Base-by-base conservation (phyloP, 208 protist species). In the Lotmaria passim region DNA sequence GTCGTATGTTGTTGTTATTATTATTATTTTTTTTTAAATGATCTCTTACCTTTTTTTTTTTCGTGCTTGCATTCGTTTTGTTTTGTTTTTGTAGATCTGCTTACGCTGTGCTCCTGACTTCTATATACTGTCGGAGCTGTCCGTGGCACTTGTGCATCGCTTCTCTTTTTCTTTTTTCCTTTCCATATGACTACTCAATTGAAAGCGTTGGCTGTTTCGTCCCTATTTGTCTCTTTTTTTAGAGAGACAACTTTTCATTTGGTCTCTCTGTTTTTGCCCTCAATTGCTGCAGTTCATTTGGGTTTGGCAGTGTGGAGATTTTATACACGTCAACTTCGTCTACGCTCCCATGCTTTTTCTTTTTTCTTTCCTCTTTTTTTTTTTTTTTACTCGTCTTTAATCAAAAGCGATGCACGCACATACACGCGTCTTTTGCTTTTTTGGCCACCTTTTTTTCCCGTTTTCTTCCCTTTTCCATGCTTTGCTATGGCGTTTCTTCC, bases 311-410 rank as follows among this genome's bases (percentile, higher is more conserved):
- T 28, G 10, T 38, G 52, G 31, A 26, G 52, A 17, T 57, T 41
- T 23, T 36, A 41, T 57, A 41, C 19, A 23, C 31, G 7, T 41
- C n/a, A 0, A 19, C 15, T 52, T 56, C 56, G 31, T 48, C 47
- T 43, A 30, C 43, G 44, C 34, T 43, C 24, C 31, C 11, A 11
- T 36, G 7, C 3, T 61, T 44, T 69, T 57, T 57, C 23, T 70
- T 60, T 38, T 70, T 17, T 46, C 41, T 50, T 48, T 50, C 24
- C 19, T 69, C 36, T 41, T 23, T 63, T 2, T 57, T 53, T 31
- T 58, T 68, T 58, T 52, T 53, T 55, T 68, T 60, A 69, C 57
- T 70, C 23, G 31, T 24, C 3, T 44, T 61, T 5, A 57, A 10
- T 3, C 21, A 36, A 36, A 63, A 53, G 2, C 21, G 36, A 17